Base-by-base conservation (phyloP, 1,284 basidiomycete species). In the Cutaneotrichosporon sp. region DNA sequence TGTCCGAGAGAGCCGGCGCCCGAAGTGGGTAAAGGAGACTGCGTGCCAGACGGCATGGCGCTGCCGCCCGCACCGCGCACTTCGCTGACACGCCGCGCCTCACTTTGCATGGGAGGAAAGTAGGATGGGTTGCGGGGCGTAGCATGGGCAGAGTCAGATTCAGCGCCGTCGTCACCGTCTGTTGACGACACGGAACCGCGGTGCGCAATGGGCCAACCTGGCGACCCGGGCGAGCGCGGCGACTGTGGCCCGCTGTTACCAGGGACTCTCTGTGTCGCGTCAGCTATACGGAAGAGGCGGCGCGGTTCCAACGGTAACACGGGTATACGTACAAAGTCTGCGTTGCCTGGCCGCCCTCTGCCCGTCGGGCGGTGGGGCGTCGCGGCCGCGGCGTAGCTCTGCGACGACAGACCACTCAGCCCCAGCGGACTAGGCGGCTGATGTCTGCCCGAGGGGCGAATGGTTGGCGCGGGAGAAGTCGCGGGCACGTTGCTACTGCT, bases 61-160 rank as follows among this genome's bases (percentile, higher is more conserved):
- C 26, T 30, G 26, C 23, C 30, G 5, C 14, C 12, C n/a, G 40
- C 17, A 2, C 38, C 36, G 21, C 49, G 54, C 4, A 49, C 39
- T 2, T 51, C 55, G 41, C 55, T 56, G 8, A 46, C 39, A 13
- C 48, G 55, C 14, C 55, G 51, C 2, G 50, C 15, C 40, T 49
- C 47, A 3, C 14, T 14, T 4, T 36, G 44, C 18, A 37, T 14
- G 4, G 43, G 35, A 2, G 55, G 51, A 21, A 56, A 56, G 41
- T 56, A 56, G 26, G 44, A 20, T 14, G 38, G 30, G 36, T 39
- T 56, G 21, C 55, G 51, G 13, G 55, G 55, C 17, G 55, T 56
- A 4, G 54, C 54, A 26, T 51, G 47, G 2, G 41, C 41, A 3
- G 20, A 40, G 17, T 40, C 38, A 12, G 38, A 20, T 15, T 46